These are phyloP conservation scores for Capsicum pubescens DNA, from an alignment of 257 asterid genomes.

Conservation along the genomic window DNA sequence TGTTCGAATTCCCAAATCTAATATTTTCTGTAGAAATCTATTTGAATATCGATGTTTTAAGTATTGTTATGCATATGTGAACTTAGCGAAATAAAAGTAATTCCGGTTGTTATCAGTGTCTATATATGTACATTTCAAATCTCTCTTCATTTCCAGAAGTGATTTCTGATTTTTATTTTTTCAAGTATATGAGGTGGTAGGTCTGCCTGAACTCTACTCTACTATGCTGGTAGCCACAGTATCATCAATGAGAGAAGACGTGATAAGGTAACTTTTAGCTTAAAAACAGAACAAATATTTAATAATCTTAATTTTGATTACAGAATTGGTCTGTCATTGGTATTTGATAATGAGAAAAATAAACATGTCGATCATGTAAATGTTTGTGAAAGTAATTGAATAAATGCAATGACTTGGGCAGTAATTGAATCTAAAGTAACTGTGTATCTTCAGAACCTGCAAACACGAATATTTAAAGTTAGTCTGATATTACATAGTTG, in stretches of 20 bases:
- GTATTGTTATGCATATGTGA: not conserved
- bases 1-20: not conserved
- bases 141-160: constrained; percentile 9
- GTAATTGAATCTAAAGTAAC: too few species aligned
- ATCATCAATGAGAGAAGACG: constrained; percentile 64
- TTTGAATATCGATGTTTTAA: not conserved
- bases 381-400: too few species aligned
- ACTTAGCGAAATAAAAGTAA: not conserved
- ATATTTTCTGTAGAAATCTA: not conserved
- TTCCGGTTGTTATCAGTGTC: not conserved
- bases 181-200: constrained; percentile 82
- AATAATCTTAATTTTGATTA: constrained; percentile 26
- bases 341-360: too few species aligned
- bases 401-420: too few species aligned
- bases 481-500: too few species aligned
- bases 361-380: too few species aligned
- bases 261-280: constrained; percentile 56
- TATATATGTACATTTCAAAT: not conserved
- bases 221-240: constrained; percentile 98
- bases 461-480: too few species aligned
- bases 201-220: constrained; percentile 66
- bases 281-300: not conserved
- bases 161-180: constrained; percentile 23
- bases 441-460: too few species aligned
- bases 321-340: constrained; percentile 89